Percentiles rank a stretch among this genome's conserved stretches.
Evolutionary conservation across 371 early-diverging fungal genomes (phyloP).

Genomic region (Apophysomyces elegans): DNA sequence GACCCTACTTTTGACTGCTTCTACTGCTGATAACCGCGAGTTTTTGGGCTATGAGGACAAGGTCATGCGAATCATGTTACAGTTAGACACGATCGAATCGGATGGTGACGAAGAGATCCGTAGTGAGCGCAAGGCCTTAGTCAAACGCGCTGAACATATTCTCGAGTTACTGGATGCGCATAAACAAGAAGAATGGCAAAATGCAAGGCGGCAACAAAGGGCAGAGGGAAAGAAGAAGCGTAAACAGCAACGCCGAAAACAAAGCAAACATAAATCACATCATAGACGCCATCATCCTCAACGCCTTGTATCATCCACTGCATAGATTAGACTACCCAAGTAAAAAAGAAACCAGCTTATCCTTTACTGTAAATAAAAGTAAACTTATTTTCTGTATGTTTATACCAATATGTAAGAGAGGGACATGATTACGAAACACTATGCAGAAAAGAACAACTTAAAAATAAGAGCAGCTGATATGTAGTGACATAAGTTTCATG

Average conservation of each 20-base stretch:
- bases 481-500: too few relatives aligned
- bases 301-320: background rate
- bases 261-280: slow-evolving; percentile 2
- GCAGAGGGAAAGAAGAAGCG: slow-evolving; percentile 7
- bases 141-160: slow-evolving; percentile 37
- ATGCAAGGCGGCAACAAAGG: slow-evolving; percentile 14
- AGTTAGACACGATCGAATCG: slow-evolving; percentile 44
- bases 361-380: background rate
- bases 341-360: background rate
- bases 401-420: too few relatives aligned
- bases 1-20: slow-evolving; percentile 12
- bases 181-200: slow-evolving; percentile 52
- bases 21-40: slow-evolving; percentile 24
- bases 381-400: too few relatives aligned
- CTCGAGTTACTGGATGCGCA: slow-evolving; percentile 41
- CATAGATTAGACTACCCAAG: background rate
- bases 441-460: too few relatives aligned
- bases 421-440: too few relatives aligned
- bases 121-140: slow-evolving; percentile 37
- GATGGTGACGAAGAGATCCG: slow-evolving; percentile 43
- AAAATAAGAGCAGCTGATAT: slow-evolving; percentile 1
- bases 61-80: slow-evolving; percentile 32
- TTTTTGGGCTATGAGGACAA: slow-evolving; percentile 30
- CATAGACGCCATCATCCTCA: background rate
- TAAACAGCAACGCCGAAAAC: slow-evolving; percentile 5